These are phyloP conservation scores for Cystobasidium tubakii DNA, from an alignment of 768 basidiomycete genomes.

Conservation along the genomic window DNA sequence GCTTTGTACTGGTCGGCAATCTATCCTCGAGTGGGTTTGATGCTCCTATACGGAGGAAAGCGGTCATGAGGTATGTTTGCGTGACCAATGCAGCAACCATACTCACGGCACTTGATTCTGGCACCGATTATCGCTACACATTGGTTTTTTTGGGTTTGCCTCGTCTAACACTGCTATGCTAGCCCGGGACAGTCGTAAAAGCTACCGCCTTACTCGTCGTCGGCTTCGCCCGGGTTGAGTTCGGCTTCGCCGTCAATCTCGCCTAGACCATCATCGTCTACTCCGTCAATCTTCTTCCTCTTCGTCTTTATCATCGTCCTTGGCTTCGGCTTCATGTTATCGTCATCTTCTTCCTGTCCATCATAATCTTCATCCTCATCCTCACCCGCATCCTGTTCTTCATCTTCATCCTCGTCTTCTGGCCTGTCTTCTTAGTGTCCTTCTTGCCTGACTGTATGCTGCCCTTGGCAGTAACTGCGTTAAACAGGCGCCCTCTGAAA, in stretches of 20 bases:
- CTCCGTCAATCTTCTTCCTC: constrained; percentile 25
- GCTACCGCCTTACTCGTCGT: not conserved
- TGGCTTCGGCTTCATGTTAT: not conserved
- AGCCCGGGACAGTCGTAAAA: not conserved
- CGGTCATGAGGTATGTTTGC: too few relatives aligned
- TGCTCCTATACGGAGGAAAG: too few relatives aligned
- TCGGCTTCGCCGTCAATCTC: not conserved
- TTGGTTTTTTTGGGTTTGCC: not conserved
- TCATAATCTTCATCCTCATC: not conserved
- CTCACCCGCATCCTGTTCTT: constrained; percentile 8
- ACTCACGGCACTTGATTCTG: not conserved
- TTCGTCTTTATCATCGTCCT: constrained; percentile 27
- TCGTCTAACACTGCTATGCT: not conserved
- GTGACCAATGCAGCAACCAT: too few relatives aligned
- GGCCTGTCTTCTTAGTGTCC: not conserved
- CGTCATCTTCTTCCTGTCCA: not conserved
- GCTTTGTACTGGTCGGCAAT: not conserved
- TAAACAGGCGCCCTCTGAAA: too few relatives aligned
- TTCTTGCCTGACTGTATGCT: not conserved
- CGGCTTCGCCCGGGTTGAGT: not conserved
- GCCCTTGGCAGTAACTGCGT: too few relatives aligned
- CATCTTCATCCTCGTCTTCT: not conserved
- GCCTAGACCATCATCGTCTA: not conserved
- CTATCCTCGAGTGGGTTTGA: not conserved
- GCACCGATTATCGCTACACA: not conserved